Percentiles rank a stretch among this genome's conserved stretches.
Evolutionary conservation across 1,139 yeast species (phyloP).

Genomic region (Suhomyces anneliseae): DNA sequence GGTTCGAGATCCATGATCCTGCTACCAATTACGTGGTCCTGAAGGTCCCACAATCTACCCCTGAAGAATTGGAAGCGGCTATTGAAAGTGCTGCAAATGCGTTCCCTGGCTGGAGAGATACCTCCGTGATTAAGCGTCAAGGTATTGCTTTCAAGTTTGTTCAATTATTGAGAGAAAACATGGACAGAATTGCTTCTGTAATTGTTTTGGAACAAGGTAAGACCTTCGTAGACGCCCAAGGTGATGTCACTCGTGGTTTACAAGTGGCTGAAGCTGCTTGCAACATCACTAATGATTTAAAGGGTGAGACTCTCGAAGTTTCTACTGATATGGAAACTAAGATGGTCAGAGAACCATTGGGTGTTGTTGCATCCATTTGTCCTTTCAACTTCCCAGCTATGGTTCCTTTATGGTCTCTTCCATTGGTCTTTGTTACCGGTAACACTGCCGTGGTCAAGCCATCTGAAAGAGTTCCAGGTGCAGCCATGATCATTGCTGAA

Average conservation of each 20-base stretch:
- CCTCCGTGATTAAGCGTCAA: conserved; percentile 67
- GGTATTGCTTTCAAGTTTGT: conserved; percentile 76
- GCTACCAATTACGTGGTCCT: conserved; percentile 70
- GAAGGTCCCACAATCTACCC: conserved; percentile 72
- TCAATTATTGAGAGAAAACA: conserved; percentile 62
- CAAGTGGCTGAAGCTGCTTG: conserved; percentile 79
- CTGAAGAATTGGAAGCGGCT: conserved; percentile 64
- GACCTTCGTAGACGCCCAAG: conserved; percentile 74
- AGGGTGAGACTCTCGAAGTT: conserved; percentile 68
- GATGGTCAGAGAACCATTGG: conserved; percentile 65
- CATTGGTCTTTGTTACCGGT: conserved; percentile 74
- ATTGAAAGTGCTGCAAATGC: conserved; percentile 65
- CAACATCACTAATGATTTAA: conserved; percentile 61
- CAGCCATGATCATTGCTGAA: conserved; percentile 75
- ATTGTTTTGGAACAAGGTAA: conserved; percentile 83
- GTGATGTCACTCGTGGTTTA: conserved; percentile 77
- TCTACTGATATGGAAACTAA: conserved; percentile 78
- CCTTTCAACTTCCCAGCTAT: conserved; percentile 85
- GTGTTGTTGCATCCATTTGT: conserved; percentile 69
- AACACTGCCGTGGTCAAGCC: conserved; percentile 78
- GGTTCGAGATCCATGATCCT: conserved; percentile 78
- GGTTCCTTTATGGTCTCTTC: conserved; percentile 85
- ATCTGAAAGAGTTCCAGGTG: conserved; percentile 78
- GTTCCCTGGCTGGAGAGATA: conserved; percentile 58
- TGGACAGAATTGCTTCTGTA: conserved; percentile 69